phyloP scores from a whole-genome alignment of 306 rosid species.

The Heteromeles arbutifolia region DNA sequence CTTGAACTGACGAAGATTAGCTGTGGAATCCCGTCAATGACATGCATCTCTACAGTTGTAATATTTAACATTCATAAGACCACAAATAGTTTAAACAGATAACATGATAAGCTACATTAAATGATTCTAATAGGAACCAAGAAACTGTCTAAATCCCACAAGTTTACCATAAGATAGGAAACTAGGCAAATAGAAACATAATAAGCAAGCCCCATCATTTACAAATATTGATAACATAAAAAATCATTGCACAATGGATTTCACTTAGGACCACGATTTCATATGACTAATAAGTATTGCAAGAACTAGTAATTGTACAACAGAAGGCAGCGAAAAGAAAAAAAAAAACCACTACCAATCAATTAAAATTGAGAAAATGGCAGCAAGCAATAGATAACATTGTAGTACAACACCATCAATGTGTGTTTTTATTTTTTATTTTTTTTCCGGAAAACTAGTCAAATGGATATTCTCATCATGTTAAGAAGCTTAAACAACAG shows the following conservation, averaged over 20 bases:
- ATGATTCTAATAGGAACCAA: background rate
- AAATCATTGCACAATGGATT: background rate
- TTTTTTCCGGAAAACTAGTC: background rate
- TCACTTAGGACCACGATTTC: background rate
- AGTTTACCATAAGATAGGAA: background rate
- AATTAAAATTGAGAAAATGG: background rate
- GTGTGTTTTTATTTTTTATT: background rate
- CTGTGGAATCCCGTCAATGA: conserved; percentile 89
- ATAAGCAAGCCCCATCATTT: background rate
- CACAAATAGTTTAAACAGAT: conserved; percentile 8
- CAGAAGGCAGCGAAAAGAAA: background rate
- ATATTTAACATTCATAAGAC: conserved; percentile 19
- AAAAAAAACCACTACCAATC: background rate
- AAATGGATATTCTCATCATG: background rate
- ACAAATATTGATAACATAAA: background rate
- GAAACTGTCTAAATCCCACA: background rate
- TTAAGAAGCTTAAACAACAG: background rate
- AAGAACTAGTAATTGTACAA: background rate
- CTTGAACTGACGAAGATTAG: conserved; percentile 82
- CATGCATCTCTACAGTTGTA: conserved; percentile 74
- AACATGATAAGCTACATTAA: background rate
- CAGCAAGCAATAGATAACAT: background rate
- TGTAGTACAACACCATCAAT: background rate
- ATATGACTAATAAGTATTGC: background rate
- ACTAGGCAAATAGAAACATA: background rate